These are phyloP conservation scores for Fusarium aywerte DNA, from an alignment of 2,329 filamentous ascomycete genomes.

Conservation along the genomic window DNA sequence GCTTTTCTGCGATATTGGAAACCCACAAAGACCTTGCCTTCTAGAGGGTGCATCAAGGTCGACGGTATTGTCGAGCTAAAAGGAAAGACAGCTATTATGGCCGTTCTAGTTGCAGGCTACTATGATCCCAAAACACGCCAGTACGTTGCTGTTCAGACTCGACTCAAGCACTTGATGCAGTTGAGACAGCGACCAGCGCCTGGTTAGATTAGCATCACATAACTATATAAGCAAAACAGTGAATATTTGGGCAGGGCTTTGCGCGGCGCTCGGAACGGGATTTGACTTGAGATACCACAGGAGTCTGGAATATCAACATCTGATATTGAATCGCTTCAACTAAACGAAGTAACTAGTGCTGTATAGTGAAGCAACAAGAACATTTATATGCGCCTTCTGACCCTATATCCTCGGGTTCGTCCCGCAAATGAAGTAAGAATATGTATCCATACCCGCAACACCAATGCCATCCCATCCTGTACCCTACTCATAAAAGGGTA, in stretches of 20 bases:
- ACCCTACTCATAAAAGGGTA: conserved; percentile 18
- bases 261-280: conserved; percentile 44
- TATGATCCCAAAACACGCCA: conserved; percentile 66
- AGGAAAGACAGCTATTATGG: conserved; percentile 58
- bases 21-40: conserved; percentile 56
- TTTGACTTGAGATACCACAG: conserved; percentile 47
- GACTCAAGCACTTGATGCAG: conserved; percentile 57
- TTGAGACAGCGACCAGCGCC: conserved; percentile 53
- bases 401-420: not conserved
- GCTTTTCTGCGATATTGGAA: conserved; percentile 60
- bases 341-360: not conserved
- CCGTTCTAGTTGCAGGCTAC: conserved; percentile 63
- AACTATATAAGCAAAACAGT: not conserved
- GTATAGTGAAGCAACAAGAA: conserved; percentile 5
- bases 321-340: conserved; percentile 7
- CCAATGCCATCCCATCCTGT: conserved; percentile 14
- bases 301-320: conserved; percentile 36
- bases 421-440: conserved; percentile 9
- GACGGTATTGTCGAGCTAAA: conserved; percentile 66
- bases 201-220: conserved; percentile 34
- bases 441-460: conserved; percentile 19
- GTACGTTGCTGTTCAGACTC: conserved; percentile 56
- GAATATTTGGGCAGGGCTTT: conserved; percentile 31
- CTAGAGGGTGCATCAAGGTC: conserved; percentile 63
- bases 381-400: conserved; percentile 18